These are phyloP conservation scores for Yarrowia divulgata DNA, from an alignment of 805 yeast species.

Conservation along the genomic window DNA sequence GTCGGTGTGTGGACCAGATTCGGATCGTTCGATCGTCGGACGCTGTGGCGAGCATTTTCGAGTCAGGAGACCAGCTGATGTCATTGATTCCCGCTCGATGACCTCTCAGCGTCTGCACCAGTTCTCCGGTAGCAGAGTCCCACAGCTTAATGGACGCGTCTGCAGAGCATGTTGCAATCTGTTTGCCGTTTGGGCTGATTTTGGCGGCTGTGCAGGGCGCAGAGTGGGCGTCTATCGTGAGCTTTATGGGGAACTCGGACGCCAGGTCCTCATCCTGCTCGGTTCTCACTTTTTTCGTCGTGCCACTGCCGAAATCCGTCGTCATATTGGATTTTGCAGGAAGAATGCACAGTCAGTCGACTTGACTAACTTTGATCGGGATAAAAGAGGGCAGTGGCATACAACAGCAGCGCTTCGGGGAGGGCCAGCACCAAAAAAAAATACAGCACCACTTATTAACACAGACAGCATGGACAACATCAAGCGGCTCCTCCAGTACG, in stretches of 20 bases:
- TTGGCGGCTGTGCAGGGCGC: constrained; percentile 57
- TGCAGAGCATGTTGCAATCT: constrained; percentile 60
- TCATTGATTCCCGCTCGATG: constrained; percentile 79
- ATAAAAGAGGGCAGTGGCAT: constrained; percentile 3
- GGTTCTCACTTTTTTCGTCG: constrained; percentile 16
- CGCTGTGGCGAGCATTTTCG: constrained; percentile 76
- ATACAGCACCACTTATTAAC: neutral
- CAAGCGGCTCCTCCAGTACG: constrained; percentile 71
- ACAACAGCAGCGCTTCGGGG: constrained; percentile 11
- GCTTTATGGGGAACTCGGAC: neutral
- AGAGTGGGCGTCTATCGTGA: constrained; percentile 39
- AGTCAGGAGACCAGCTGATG: constrained; percentile 78
- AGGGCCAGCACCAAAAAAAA: neutral
- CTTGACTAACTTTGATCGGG: constrained; percentile 29
- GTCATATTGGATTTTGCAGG: constrained; percentile 37
- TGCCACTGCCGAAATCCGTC: constrained; percentile 12
- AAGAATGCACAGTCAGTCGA: constrained; percentile 5
- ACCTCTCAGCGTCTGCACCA: constrained; percentile 55
- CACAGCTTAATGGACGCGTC: constrained; percentile 68
- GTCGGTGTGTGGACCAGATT: constrained; percentile 63
- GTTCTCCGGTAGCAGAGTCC: constrained; percentile 52
- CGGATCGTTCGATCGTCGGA: constrained; percentile 85
- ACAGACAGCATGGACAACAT: constrained; percentile 51
- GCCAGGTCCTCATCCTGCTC: constrained; percentile 16
- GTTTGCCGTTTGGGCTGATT: constrained; percentile 66